Evolutionary conservation across 495 filamentous ascomycete genomes (phyloP).

Genomic region (Xylaria flabelliformis): DNA sequence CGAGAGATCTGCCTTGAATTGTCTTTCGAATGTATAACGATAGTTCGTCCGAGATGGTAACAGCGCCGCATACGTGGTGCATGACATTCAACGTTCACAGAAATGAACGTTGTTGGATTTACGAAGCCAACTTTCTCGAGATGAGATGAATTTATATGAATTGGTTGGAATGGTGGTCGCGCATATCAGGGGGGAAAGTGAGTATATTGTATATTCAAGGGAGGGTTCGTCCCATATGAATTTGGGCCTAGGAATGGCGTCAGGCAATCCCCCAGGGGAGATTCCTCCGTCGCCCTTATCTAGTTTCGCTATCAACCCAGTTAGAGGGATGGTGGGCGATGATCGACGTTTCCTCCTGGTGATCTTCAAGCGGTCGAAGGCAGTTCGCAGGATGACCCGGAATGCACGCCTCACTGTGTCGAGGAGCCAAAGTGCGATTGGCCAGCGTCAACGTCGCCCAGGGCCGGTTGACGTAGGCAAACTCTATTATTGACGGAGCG

Average conservation of each 20-base stretch:
- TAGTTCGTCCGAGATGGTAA: neutral
- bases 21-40: neutral
- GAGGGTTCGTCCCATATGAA: neutral
- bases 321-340: constrained; percentile 31
- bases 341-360: constrained; percentile 37
- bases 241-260: constrained; percentile 1
- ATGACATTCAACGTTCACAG: neutral
- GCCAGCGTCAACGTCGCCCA: constrained; percentile 32
- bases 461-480: constrained; percentile 33
- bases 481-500: constrained; percentile 32
- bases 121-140: neutral
- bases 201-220: constrained; percentile 6
- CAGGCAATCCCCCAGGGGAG: constrained; percentile 17
- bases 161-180: constrained; percentile 10
- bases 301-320: constrained; percentile 17
- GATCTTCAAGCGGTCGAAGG: constrained; percentile 32
- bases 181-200: neutral
- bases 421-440: constrained; percentile 36
- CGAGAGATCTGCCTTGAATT: neutral
- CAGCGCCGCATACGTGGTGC: neutral
- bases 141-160: neutral
- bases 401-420: constrained; percentile 32
- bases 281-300: constrained; percentile 22
- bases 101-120: neutral
- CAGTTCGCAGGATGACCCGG: constrained; percentile 30